Conservation (phyloP, 192 early-diverging fungal genomes). For the Piromyces sp. region DNA sequence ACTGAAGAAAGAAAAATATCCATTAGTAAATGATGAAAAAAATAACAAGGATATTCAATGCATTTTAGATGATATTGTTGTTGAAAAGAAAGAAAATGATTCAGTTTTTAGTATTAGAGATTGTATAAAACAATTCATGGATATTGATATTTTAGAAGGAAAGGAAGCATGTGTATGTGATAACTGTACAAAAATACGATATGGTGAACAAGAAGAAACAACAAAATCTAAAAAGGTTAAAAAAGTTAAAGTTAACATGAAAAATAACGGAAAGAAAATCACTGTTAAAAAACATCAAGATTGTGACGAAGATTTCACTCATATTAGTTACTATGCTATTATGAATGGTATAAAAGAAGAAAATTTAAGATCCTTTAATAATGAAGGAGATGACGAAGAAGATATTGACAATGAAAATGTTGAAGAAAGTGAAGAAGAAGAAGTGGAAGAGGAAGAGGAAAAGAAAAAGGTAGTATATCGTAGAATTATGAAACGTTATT, state of each 20-base stretch:
- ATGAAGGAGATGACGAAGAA: neutral
- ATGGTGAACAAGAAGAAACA: neutral
- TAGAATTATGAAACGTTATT: neutral
- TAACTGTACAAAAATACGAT: slow-evolving; percentile 24
- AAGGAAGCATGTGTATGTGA: slow-evolving; percentile 45
- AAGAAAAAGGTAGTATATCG: neutral
- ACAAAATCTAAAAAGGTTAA: neutral
- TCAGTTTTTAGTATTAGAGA: slow-evolving; percentile 10
- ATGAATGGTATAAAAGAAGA: neutral
- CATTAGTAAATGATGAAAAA: slow-evolving; percentile 2
- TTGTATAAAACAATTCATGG: slow-evolving; percentile 29
- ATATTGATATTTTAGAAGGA: slow-evolving; percentile 41
- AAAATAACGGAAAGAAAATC: neutral
- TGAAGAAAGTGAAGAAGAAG: neutral
- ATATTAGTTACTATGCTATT: neutral
- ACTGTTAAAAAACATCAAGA: neutral
- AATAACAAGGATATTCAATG: neutral
- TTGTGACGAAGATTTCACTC: neutral
- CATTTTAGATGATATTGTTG: neutral
- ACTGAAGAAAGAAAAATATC: neutral
- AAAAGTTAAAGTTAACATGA: neutral
- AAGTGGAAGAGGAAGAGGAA: neutral
- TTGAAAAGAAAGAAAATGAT: neutral
- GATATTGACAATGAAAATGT: neutral
- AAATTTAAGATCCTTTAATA: neutral